These are phyloP conservation scores for Neurospora pannonica DNA, from an alignment of 495 filamentous ascomycete species.

Conservation along the genomic window DNA sequence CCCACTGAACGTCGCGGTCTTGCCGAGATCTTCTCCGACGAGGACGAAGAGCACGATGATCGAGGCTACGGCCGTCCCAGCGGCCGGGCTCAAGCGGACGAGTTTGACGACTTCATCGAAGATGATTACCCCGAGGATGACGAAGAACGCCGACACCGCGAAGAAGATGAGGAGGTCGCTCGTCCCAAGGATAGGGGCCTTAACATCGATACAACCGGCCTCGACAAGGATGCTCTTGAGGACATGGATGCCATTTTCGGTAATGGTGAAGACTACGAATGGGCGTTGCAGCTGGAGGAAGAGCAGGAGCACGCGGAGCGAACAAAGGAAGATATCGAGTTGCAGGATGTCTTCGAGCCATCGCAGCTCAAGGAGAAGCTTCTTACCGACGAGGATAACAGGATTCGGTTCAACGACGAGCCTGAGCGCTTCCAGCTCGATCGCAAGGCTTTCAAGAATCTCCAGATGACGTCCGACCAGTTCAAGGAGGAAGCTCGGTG, in stretches of 20 bases:
- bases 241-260: constrained; percentile 95
- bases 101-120: constrained; percentile 96
- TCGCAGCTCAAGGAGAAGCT: constrained; percentile 87
- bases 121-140: constrained; percentile 89
- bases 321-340: constrained; percentile 61
- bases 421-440: constrained; percentile 92
- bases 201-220: constrained; percentile 58
- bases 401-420: constrained; percentile 75
- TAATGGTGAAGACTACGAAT: constrained; percentile 88
- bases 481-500: constrained; percentile 81
- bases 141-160: constrained; percentile 59
- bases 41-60: constrained; percentile 73
- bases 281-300: constrained; percentile 79
- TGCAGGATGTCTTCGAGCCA: constrained; percentile 97
- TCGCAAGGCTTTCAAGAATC: constrained; percentile 72
- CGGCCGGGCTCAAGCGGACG: constrained; percentile 55
- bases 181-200: constrained; percentile 57
- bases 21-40: constrained; percentile 88
- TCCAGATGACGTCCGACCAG: constrained; percentile 67
- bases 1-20: constrained; percentile 59
- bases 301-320: constrained; percentile 63
- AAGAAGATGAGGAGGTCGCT: constrained; percentile 81
- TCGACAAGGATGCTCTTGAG: constrained; percentile 84
- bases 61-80: constrained; percentile 39
- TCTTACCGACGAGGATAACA: constrained; percentile 89